Base-by-base conservation (phyloP, 164 flowering plant genomes). In the Akebia trifoliata region DNA sequence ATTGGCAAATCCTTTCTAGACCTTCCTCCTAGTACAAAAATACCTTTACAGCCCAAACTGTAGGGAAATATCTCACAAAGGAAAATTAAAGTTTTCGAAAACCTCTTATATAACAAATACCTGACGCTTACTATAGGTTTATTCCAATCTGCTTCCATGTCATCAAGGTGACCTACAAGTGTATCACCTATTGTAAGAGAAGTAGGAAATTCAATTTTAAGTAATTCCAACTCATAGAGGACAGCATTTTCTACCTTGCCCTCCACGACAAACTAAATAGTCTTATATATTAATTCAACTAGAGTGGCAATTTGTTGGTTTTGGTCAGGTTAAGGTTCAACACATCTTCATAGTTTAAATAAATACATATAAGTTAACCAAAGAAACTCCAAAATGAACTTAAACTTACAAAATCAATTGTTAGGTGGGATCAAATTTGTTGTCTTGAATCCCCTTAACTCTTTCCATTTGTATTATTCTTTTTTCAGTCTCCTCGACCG, bases 111-210 rank as follows among this genome's bases (percentile, higher is more conserved):
- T 12, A 21, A 48, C 35, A 36, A 18, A 52, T 70, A 93, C 99
- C 99, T 94, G 78, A 94, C 73, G 94, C 99, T 94, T 43, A 94
- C 99, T 32, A 94, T 90, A 62, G 99, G 97, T 63, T 87, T 94
- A 66, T 79, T 88, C 97, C 97, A 94, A 73, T 94, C 97, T 50
- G 76, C 84, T 78, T 94, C 99, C 97, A 94, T 90, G 76, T 90
- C 96, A 83, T 90, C 96, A 52, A 86, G 84, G 74, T 94, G 97
- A 24, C 99, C 95, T n/a, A 97, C 99, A 46, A 93, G 95, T 59
- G 83, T 82, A 72, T 93, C 97, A 60, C 87, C 98, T 93, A 72
- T 40, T 29, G 64, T 4, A 31, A 12, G 17, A 15, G 15, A 20
- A 36, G 0, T 15, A n/a, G 32, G 56, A n/a, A 26, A 1, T 22